phyloP scores from a whole-genome alignment of 2,329 filamentous ascomycete species.

The Pseudogymnoascus sp. region DNA sequence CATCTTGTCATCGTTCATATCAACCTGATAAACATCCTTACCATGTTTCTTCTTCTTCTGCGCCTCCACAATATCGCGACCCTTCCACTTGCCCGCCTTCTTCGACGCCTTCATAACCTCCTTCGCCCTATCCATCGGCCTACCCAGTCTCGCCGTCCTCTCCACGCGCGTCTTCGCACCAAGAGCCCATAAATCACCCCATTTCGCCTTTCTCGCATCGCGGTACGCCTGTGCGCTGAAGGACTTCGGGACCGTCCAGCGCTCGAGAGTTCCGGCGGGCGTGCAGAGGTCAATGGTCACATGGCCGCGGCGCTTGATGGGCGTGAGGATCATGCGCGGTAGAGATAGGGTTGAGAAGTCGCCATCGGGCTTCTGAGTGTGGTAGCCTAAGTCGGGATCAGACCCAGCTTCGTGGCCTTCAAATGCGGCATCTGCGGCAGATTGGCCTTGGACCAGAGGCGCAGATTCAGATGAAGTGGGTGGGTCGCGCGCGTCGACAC shows the following conservation, averaged over 20 bases:
- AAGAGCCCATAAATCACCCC: constrained; percentile 94
- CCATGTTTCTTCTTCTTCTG: constrained; percentile 35
- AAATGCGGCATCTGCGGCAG: constrained; percentile 59
- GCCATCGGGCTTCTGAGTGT: background rate
- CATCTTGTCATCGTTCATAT: constrained; percentile 25
- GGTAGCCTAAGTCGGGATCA: constrained; percentile 19
- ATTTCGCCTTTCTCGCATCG: constrained; percentile 80
- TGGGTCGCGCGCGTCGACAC: constrained; percentile 41
- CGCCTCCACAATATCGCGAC: constrained; percentile 33
- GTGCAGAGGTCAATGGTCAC: constrained; percentile 89
- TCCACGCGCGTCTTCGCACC: constrained; percentile 77
- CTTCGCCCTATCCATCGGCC: constrained; percentile 21
- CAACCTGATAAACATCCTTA: constrained; percentile 33
- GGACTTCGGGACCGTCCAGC: constrained; percentile 83
- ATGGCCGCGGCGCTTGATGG: constrained; percentile 81
- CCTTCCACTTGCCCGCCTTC: constrained; percentile 34
- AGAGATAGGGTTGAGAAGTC: constrained; percentile 45
- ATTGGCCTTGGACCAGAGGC: constrained; percentile 40
- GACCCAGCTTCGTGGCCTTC: constrained; percentile 54
- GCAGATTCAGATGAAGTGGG: constrained; percentile 18
- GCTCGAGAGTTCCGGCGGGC: constrained; percentile 72
- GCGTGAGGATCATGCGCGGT: constrained; percentile 68
- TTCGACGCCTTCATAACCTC: constrained; percentile 27
- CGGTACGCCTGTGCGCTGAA: constrained; percentile 77
- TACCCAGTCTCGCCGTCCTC: constrained; percentile 52